Evolutionary conservation across 805 yeast genomes (phyloP), one percentile per base, ranked within the genome.

Genomic region (Kodamaea neixiangensis): DNA sequence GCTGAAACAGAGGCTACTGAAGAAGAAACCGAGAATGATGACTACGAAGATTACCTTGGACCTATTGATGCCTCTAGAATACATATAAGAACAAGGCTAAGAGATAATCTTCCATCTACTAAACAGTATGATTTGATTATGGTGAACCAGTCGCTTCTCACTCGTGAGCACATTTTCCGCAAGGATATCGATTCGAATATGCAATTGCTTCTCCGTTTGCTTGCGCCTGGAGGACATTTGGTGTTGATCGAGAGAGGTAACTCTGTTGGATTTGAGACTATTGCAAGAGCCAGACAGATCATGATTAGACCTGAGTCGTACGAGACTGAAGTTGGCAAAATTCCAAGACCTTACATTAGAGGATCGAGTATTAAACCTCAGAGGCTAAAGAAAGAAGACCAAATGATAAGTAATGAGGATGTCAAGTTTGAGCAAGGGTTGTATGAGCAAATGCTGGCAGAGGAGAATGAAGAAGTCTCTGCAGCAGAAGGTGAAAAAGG

Each of bases 211-310:
- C 71, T 91, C 19, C 72, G 76, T 14, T 69, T 87, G 14, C 68
- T 92, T 43, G 79, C 81, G 13, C 97, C 97, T 0, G 81, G 82
- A 9, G 99, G 98, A 0, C 84, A 85, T 52, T 67, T 93, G 10
- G 85, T 91, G 1, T 64, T 94, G 1, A 70, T 92, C 2, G 98
- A 94, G 69, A 76, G 97, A 55, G 99, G 99, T 2, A 88, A 87
- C 50, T 89, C 97, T 0, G 62, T 84, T 29, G 98, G 98, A 0
- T 89, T 89, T 63, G 99, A 94, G 67, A 76, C 83, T 2, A 79
- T 91, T 51, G 96, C 97, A 0, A 76, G 97, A 48, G 97, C 97
- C 3, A 77, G 99, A 61, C 97, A 93, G 65, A 70, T 89, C 3
- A 82, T 90, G 80, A 71, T 93, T n/a, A 81, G 98, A 58, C 97